These are phyloP conservation scores for Colletotrichum shisoi DNA, from an alignment of 2,329 filamentous ascomycete species.

Conservation along the genomic window DNA sequence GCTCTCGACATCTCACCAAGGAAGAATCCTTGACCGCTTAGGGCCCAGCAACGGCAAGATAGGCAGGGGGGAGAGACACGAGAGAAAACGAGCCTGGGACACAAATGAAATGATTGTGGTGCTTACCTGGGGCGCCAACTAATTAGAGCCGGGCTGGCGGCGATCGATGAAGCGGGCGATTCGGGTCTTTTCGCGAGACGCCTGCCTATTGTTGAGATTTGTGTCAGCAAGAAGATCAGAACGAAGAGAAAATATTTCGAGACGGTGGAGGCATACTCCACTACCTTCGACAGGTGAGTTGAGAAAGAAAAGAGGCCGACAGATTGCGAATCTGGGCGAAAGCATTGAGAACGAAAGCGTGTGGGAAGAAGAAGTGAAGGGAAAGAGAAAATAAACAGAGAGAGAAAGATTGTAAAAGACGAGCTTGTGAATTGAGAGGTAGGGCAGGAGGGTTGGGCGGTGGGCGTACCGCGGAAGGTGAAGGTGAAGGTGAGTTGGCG, in stretches of 20 bases:
- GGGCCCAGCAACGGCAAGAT: slow-evolving; percentile 27
- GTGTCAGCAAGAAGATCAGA: not conserved
- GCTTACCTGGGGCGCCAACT: slow-evolving; percentile 16
- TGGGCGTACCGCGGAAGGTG: not conserved
- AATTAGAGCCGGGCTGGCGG: not conserved
- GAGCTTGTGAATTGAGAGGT: not conserved
- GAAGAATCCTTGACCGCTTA: slow-evolving; percentile 5
- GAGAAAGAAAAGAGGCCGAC: not conserved
- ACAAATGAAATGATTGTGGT: slow-evolving; percentile 23
- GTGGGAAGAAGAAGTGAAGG: not conserved
- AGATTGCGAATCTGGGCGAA: no score
- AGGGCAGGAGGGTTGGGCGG: not conserved
- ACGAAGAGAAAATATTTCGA: not conserved
- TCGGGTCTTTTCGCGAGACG: not conserved
- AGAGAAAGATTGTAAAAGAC: not conserved
- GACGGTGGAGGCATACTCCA: not conserved
- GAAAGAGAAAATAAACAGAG: not conserved
- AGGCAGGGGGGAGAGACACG: slow-evolving; percentile 17
- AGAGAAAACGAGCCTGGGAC: slow-evolving; percentile 29
- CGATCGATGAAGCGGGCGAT: not conserved
- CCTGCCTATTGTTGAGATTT: not conserved
- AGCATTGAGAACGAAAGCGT: not conserved
- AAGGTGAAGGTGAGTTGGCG: not conserved
- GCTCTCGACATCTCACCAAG: slow-evolving; percentile 28
- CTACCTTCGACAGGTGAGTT: not conserved